Base-by-base conservation (phyloP, 2,329 filamentous ascomycete species). In the Leptosphaerulina australis region DNA sequence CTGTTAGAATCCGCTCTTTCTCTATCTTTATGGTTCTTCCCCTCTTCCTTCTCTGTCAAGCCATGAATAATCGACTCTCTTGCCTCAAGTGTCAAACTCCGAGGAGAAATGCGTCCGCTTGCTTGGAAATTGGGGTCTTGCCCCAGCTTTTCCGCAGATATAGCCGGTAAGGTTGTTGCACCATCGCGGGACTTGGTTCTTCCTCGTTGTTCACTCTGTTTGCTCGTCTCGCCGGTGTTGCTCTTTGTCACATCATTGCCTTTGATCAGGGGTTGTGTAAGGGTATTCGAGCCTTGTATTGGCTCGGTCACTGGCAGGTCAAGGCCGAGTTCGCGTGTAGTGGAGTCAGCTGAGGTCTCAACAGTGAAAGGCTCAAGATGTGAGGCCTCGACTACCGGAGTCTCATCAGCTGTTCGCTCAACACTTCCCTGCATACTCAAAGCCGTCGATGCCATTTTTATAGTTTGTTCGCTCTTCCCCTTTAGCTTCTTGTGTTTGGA, bases 401-500 rank as follows among this genome's bases (percentile, higher is more conserved):
- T 61, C 56, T 63, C 58, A 37, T 60, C 54, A 64, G 60, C 56
- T 55, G 57, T 29, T 46, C 58, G 52, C 45, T 68, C 62, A 50
- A 62, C 51, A 64, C 65, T 58, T 53, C 72, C 64, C 63, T 70
- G 59, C 60, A 35, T 43, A 37, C 41, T 41, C 24, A 21, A 31
- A n/a, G 31, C 36, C 28, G 30, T 15, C 7, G 30, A 14, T 26
- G n/a, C 14, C 8, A 9, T 20, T 7, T 41, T 21, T 12, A 56
- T 56, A 4, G 48, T 41, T 15, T 63, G 64, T 44, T 63, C 67
- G 63, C 78, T 77, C 65, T 78, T 79, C 14, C 70, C 68, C 56
- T 77, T 79, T 7, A 67, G 64, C 53, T 78, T 78, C 68, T 76
- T 79, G 25, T 63, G 66, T 62, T 77, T 79, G 30, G 72, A 70